phyloP scores from a whole-genome alignment of 768 basidiomycete genomes.

The Tylopilus intermedius region DNA sequence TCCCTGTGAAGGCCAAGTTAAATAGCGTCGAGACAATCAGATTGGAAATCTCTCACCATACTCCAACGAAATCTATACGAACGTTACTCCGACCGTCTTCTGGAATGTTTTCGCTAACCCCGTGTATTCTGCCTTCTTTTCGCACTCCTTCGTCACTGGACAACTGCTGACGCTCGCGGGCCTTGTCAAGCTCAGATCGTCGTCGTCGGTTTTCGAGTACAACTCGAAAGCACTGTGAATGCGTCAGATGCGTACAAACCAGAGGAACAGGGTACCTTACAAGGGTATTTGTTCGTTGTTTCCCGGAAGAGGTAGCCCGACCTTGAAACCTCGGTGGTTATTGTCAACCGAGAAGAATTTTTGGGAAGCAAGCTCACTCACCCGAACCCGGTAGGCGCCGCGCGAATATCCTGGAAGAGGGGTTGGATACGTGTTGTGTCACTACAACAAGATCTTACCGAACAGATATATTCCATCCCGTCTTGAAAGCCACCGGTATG shows the following conservation, averaged over 20 bases:
- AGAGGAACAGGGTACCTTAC: constrained; percentile 14
- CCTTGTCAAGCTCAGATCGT: constrained; percentile 6
- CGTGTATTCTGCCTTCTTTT: constrained; percentile 17
- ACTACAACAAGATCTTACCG: constrained; percentile 21
- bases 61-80: constrained; percentile 41
- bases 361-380: constrained; percentile 21
- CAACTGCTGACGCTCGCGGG: constrained; percentile 11
- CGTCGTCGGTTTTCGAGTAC: constrained; percentile 27
- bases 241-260: neutral
- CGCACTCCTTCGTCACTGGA: constrained; percentile 4
- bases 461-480: constrained; percentile 39
- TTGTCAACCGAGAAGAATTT: neutral
- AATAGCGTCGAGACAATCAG: neutral
- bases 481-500: constrained; percentile 38
- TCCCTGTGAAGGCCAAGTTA: constrained; percentile 30
- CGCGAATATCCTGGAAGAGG: constrained; percentile 38
- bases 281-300: constrained; percentile 41
- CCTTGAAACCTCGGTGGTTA: constrained; percentile 21
- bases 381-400: constrained; percentile 44
- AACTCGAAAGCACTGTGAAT: constrained; percentile 35
- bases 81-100: constrained; percentile 28
- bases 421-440: neutral
- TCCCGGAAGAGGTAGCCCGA: constrained; percentile 38
- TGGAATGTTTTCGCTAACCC: constrained; percentile 29
- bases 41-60: constrained; percentile 31